Percentiles rank a stretch among this genome's conserved stretches.
Conservation (phyloP, 1,284 basidiomycete species). For the Leccinum cinnamomeum region DNA sequence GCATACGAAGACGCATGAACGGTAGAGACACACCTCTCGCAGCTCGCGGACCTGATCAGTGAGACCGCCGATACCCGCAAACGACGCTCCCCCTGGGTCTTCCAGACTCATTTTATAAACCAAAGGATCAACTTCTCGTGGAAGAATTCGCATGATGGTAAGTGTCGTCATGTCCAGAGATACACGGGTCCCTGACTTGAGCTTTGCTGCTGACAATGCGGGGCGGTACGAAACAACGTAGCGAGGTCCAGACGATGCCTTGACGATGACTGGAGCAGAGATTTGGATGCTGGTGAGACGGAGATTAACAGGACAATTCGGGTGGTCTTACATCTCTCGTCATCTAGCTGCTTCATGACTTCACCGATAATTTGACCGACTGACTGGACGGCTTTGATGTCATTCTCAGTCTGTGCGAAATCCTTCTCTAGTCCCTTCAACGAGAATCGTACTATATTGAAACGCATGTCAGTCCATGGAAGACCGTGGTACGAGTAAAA, state of each 20-base stretch:
- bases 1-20: neutral
- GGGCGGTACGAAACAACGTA: constrained; percentile 99
- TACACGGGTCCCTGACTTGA: constrained; percentile 94
- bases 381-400: constrained; percentile 98
- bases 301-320: neutral
- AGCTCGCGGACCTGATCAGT: constrained; percentile 96
- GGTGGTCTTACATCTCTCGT: constrained; percentile 84
- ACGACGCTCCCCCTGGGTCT: constrained; percentile 93
- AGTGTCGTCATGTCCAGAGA: constrained; percentile 99
- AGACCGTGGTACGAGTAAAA: neutral
- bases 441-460: constrained; percentile 68
- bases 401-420: constrained; percentile 96
- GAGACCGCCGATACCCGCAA: constrained; percentile 96
- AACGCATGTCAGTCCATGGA: constrained; percentile 2
- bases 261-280: constrained; percentile 84
- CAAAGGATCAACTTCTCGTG: constrained; percentile 95
- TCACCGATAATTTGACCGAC: constrained; percentile 99
- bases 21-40: constrained; percentile 67
- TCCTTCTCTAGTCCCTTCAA: constrained; percentile 87
- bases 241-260: constrained; percentile 96
- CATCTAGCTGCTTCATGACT: constrained; percentile 98
- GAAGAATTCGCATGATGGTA: constrained; percentile 98
- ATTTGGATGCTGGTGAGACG: constrained; percentile 1
- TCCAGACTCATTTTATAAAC: constrained; percentile 99
- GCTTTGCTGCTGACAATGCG: constrained; percentile 87